Conservation (phyloP, 805 yeast genomes). For the Saturnispora galanensis region DNA sequence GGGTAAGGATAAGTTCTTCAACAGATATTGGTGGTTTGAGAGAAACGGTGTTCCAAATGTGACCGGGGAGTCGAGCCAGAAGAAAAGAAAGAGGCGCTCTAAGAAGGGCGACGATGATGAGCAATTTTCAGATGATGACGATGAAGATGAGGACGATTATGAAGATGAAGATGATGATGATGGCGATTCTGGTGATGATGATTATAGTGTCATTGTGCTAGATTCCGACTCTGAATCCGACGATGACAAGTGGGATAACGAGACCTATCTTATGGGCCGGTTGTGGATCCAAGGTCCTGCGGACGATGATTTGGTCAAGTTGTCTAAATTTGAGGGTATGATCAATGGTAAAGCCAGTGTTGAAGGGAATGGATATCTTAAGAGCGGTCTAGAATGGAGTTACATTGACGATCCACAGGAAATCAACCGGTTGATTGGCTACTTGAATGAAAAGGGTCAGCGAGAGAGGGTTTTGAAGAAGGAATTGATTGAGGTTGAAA, state of each 20-base stretch:
- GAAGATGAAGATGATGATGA: conserved; percentile 19
- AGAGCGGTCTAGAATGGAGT: conserved; percentile 55
- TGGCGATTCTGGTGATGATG: conserved; percentile 22
- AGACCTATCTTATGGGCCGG: conserved; percentile 68
- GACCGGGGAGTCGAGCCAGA: conserved; percentile 11
- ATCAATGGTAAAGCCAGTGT: conserved; percentile 33
- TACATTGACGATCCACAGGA: conserved; percentile 55
- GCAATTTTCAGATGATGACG: conserved; percentile 16
- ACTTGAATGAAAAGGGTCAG: conserved; percentile 69
- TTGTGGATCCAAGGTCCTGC: conserved; percentile 90
- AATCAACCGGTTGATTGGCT: conserved; percentile 42
- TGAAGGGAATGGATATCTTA: conserved; percentile 49
- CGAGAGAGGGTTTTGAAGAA: conserved; percentile 60
- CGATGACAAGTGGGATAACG: conserved; percentile 37
- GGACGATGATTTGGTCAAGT: conserved; percentile 35
- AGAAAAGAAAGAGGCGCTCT: conserved; percentile 20
- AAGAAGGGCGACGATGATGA: conserved; percentile 34
- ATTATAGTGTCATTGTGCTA: conserved; percentile 23
- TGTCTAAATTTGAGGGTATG: conserved; percentile 26
- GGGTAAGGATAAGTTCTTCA: conserved; percentile 77
- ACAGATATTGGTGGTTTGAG: conserved; percentile 95
- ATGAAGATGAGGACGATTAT: conserved; percentile 29
- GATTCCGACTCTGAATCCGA: conserved; percentile 13
- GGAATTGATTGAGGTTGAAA: conserved; percentile 42
- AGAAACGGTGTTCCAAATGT: conserved; percentile 62